Conservation (phyloP, 2,329 filamentous ascomycete genomes). For the Talaromyces sp. region DNA sequence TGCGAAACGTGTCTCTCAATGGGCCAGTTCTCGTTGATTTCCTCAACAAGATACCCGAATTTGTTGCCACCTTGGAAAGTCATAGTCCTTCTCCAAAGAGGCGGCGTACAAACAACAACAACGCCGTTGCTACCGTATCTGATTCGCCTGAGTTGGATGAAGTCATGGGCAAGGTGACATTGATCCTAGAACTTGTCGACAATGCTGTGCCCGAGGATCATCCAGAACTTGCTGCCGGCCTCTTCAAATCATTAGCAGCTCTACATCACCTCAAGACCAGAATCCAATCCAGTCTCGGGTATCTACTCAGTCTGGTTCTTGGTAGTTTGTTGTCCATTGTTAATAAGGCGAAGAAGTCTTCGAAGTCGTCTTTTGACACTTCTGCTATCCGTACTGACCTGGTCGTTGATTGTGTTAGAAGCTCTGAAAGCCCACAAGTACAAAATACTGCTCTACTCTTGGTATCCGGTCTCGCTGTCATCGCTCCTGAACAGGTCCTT, state of each 20-base stretch:
- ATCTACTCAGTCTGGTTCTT: slow-evolving; percentile 80
- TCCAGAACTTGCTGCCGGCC: slow-evolving; percentile 66
- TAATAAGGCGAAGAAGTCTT: slow-evolving; percentile 58
- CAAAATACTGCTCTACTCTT: slow-evolving; percentile 87
- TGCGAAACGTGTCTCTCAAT: slow-evolving; percentile 69
- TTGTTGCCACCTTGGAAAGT: slow-evolving; percentile 64
- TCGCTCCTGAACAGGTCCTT: slow-evolving; percentile 84
- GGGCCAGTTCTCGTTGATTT: slow-evolving; percentile 69
- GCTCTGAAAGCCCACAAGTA: slow-evolving; percentile 85
- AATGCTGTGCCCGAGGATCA: slow-evolving; percentile 71
- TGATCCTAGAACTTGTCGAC: slow-evolving; percentile 85
- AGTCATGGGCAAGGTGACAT: slow-evolving; percentile 71
- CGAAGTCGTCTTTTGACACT: slow-evolving; percentile 61
- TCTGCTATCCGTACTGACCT: slow-evolving; percentile 81
- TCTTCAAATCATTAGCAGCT: slow-evolving; percentile 83
- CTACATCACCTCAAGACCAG: slow-evolving; percentile 79
- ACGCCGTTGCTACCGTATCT: slow-evolving; percentile 58
- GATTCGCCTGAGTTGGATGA: slow-evolving; percentile 63
- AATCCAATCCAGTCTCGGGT: slow-evolving; percentile 80
- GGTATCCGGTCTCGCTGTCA: slow-evolving; percentile 79
- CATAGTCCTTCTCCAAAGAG: slow-evolving; percentile 72
- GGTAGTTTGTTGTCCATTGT: slow-evolving; percentile 80
- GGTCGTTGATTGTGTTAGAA: slow-evolving; percentile 89
- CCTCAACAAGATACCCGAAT: slow-evolving; percentile 68
- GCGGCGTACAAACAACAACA: slow-evolving; percentile 70